A percentile compares a stretch with the other conserved stretches of the same genome.
Evolutionary conservation across 2,329 filamentous ascomycete species (phyloP).

Genomic region (Drechslerella stenobrocha): DNA sequence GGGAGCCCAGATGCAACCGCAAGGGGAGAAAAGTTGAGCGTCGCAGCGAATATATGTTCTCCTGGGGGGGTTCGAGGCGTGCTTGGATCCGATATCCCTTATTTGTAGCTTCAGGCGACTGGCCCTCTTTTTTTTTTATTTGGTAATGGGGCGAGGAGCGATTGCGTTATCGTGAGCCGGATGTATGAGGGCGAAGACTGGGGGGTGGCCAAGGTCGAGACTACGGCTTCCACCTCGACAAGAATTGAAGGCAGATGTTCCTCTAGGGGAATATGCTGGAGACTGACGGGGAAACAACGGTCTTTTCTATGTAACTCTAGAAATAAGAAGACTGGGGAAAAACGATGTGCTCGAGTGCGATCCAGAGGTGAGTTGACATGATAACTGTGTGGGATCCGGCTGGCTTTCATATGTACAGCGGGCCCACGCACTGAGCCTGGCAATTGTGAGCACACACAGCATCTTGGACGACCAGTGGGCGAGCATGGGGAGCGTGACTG

Average conservation of each 20-base stretch:
- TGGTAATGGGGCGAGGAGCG: constrained; percentile 26
- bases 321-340: constrained; percentile 37
- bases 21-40: constrained; percentile 12
- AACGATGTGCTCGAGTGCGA: constrained; percentile 32
- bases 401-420: constrained; percentile 46
- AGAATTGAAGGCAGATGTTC: constrained; percentile 20
- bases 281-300: constrained; percentile 5
- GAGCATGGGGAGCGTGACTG: constrained; percentile 47
- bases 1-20: constrained; percentile 36
- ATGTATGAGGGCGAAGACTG: neutral
- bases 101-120: constrained; percentile 11
- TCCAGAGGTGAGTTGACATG: constrained; percentile 26
- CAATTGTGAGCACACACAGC: constrained; percentile 31
- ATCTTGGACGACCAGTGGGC: constrained; percentile 34
- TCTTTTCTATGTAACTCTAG: constrained; percentile 27
- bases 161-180: neutral
- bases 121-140: no score
- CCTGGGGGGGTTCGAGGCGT: neutral
- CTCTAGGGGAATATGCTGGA: constrained; percentile 38
- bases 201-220: constrained; percentile 13
- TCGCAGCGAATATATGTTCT: constrained; percentile 5
- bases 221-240: constrained; percentile 4
- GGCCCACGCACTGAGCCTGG: constrained; percentile 26
- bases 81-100: constrained; percentile 2
- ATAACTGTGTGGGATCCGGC: constrained; percentile 38